Percentiles rank a stretch among this genome's conserved stretches.
Conservation (phyloP, 306 rosid species). For the Prosopis cineraria region DNA sequence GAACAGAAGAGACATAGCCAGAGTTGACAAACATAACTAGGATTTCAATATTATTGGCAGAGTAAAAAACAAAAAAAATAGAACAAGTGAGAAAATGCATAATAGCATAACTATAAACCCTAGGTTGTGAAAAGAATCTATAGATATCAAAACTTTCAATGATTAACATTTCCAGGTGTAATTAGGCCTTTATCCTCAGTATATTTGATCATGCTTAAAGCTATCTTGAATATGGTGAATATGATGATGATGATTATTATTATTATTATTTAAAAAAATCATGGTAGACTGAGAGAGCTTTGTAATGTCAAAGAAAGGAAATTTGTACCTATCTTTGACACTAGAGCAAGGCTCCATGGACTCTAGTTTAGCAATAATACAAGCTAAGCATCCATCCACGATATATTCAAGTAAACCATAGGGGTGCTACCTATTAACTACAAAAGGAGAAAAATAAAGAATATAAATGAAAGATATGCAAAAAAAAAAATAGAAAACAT, state of each 20-base stretch:
- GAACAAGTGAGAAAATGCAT: neutral
- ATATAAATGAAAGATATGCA: neutral
- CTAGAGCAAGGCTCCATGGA: conserved; percentile 78
- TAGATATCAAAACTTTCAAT: neutral
- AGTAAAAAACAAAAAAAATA: neutral
- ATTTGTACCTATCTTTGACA: conserved; percentile 64
- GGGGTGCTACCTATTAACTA: conserved; percentile 81
- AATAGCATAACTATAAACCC: neutral
- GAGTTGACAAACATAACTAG: neutral
- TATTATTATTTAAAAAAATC: neutral
- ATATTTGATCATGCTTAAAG: conserved; percentile 78
- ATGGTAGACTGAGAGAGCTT: neutral
- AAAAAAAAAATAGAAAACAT: neutral
- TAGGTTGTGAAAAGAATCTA: conserved; percentile 2
- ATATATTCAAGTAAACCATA: conserved; percentile 69
- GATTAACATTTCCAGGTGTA: conserved; percentile 78
- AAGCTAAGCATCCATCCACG: conserved; percentile 72
- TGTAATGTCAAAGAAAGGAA: conserved; percentile 6
- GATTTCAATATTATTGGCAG: neutral
- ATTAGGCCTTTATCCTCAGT: conserved; percentile 83
- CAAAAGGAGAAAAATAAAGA: conserved; percentile 12
- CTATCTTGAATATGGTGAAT: conserved; percentile 53
- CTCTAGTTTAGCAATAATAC: conserved; percentile 81
- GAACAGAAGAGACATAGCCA: neutral
- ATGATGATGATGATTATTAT: no score